Base-by-base conservation (phyloP, 2,329 filamentous ascomycete genomes). In the Chaetothyriales sp. region DNA sequence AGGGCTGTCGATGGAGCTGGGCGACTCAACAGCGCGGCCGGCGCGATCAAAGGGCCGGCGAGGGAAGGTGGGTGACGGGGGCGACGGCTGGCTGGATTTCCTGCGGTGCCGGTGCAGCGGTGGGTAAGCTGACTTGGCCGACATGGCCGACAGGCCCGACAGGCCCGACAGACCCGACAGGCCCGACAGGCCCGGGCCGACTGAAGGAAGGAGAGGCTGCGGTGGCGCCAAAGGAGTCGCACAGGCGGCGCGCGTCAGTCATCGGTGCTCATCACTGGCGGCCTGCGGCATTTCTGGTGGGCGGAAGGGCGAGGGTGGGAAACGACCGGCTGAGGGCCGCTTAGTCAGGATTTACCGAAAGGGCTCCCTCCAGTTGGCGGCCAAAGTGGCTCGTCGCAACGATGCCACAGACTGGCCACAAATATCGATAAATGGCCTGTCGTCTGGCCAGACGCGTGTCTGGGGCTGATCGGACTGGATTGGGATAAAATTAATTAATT, bases 61-160 rank as follows among this genome's bases (percentile, higher is more conserved):
- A 18, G 54, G 46, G 43, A 52, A 54, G 18, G 51, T 49, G 22
- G 59, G 58, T 29, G 58, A 61, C 28, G 53, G 56, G 10, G 58
- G 59, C 9, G 57, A 60, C 33, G 51, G 19, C 28, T 59, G 59
- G 19, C 57, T 58, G 19, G 57, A 59, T 47, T 52, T 59, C 40
- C 59, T 51, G 46, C 57, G 50, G 44, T 49, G 57, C 47, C 59
- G 52, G 46, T 61, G 56, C n/a, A 60, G 54, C 18, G 55, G 49
- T 18, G 50, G 51, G 46, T 56, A 55, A 9, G 45, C 20, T 18
- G 48, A 37, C 40, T 51, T 58, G 48, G 28, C 33, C 33, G 33
- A 40, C 33, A 40, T 40, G 33, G 10, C 8, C 33, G 33, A 40
- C 33, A 40, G 33, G 33, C 33, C 33, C 33, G 33, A 40, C 33